phyloP scores from a whole-genome alignment of 164 flowering plant genomes.

The Aristolochia contorta region DNA sequence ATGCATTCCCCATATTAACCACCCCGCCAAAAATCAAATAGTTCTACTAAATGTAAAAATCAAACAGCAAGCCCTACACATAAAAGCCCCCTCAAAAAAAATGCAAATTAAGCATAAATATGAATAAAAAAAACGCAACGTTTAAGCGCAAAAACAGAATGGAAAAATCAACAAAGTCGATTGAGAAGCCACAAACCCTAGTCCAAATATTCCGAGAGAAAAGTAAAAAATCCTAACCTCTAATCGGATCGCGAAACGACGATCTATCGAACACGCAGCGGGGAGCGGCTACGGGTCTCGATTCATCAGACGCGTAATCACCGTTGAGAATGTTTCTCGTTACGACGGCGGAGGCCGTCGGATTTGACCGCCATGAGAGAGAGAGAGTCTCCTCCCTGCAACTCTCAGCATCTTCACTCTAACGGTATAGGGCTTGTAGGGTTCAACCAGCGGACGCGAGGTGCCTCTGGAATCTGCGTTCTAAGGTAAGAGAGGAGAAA shows the following conservation, averaged over 20 bases:
- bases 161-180: no score
- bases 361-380: slow-evolving; percentile 32
- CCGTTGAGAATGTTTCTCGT: slow-evolving; percentile 15
- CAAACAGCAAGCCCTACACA: no score
- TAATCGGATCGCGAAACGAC: slow-evolving; percentile 13
- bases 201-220: neutral
- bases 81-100: no score
- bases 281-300: slow-evolving; percentile 14
- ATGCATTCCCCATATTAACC: no score
- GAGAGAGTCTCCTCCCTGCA: slow-evolving; percentile 54
- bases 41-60: no score
- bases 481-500: no score
- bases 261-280: slow-evolving; percentile 6
- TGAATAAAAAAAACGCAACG: neutral
- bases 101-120: no score
- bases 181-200: neutral
- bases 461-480: no score
- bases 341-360: slow-evolving; percentile 20
- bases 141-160: neutral
- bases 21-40: no score
- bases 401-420: slow-evolving; percentile 41
- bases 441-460: neutral
- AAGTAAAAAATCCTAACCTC: slow-evolving; percentile 27
- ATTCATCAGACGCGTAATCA: slow-evolving; percentile 10
- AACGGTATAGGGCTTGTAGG: neutral